Evolutionary conservation across 2,329 filamentous ascomycete species (phyloP).

Genomic region (Aspergillus vadensis): DNA sequence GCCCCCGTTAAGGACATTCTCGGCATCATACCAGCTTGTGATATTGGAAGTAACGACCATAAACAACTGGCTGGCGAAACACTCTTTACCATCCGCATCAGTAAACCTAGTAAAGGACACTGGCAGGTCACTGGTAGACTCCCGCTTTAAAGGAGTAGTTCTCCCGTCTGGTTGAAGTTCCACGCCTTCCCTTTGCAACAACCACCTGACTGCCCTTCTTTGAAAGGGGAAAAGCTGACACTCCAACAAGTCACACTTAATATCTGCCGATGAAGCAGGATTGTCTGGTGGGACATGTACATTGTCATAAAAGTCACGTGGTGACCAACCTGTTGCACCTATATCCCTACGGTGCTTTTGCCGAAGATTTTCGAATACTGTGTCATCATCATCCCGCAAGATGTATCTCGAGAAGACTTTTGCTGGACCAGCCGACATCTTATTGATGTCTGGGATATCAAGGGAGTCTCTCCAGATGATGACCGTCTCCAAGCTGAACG

Average conservation of each 20-base stretch:
- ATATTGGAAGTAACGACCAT: conserved; percentile 43
- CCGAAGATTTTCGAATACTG: neutral
- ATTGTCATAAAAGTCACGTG: conserved; percentile 51
- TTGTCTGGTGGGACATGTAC: conserved; percentile 47
- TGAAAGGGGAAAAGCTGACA: conserved; percentile 53
- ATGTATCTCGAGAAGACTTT: conserved; percentile 34
- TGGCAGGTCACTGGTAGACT: conserved; percentile 28
- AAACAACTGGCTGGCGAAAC: conserved; percentile 46
- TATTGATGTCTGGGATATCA: conserved; percentile 25
- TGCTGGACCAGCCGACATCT: conserved; percentile 19
- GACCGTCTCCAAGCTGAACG: conserved; percentile 32
- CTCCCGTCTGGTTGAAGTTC: conserved; percentile 36
- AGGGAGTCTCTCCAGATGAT: conserved; percentile 41
- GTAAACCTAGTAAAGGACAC: conserved; percentile 41
- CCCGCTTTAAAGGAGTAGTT: conserved; percentile 22
- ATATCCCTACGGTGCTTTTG: neutral
- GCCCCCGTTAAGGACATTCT: conserved; percentile 41
- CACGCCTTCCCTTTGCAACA: conserved; percentile 48
- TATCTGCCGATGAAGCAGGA: conserved; percentile 32
- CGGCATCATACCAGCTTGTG: conserved; percentile 35
- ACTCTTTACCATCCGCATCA: conserved; percentile 42
- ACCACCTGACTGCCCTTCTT: conserved; percentile 49
- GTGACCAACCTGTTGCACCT: conserved; percentile 29
- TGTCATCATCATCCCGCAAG: conserved; percentile 23
- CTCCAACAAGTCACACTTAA: conserved; percentile 38